A percentile compares a stretch with the other conserved stretches of the same genome.
These are phyloP conservation scores for Alternaria consortialis DNA, from an alignment of 2,329 filamentous ascomycete genomes.

Conservation along the genomic window DNA sequence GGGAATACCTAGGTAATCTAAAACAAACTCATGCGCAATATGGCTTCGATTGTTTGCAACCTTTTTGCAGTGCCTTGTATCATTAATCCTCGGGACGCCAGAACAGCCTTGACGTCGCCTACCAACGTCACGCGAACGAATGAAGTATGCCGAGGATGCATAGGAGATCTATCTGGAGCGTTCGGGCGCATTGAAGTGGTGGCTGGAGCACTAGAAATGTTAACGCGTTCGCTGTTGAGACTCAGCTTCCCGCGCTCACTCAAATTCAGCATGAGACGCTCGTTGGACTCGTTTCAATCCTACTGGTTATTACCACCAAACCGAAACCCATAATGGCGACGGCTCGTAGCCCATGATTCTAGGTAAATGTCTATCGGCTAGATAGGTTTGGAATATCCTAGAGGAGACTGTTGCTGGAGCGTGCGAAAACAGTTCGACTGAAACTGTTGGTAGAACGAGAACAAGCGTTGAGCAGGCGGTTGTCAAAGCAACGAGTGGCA, in stretches of 20 bases:
- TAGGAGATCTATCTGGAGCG: background rate
- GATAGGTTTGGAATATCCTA: background rate
- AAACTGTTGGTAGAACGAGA: background rate
- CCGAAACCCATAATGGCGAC: background rate
- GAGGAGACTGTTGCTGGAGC: background rate
- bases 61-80: background rate
- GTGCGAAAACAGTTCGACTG: background rate
- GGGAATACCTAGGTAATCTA: background rate
- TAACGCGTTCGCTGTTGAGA: background rate
- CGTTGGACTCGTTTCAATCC: background rate
- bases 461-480: background rate
- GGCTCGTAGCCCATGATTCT: background rate
- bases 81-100: background rate
- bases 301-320: background rate
- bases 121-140: background rate
- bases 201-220: background rate
- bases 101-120: background rate
- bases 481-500: background rate
- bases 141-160: background rate
- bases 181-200: background rate
- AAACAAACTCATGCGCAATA: background rate
- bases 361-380: too few relatives aligned
- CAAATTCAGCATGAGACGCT: background rate
- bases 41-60: background rate
- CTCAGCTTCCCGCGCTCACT: background rate